Base-by-base conservation (phyloP, 331 rosid species). In the Pyracantha coccinea region DNA sequence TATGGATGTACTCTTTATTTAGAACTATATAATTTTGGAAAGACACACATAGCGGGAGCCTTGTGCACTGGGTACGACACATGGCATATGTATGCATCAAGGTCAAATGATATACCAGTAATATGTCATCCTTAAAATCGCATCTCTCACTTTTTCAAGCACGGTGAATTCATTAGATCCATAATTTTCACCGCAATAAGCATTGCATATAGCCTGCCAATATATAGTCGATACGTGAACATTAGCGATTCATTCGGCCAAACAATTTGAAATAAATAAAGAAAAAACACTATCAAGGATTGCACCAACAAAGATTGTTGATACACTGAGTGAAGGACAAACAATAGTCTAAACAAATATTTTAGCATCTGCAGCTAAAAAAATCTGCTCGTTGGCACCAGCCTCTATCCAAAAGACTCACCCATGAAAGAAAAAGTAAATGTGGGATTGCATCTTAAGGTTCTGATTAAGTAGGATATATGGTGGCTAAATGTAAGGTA, bases 41-140 rank as follows among this genome's bases (percentile, higher is more conserved):
- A 38, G 19, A 44, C 50, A n/a, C n/a, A n/a, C n/a, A n/a, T n/a
- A n/a, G n/a, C n/a, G n/a, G n/a, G n/a, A n/a, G n/a, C n/a, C n/a
- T n/a, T n/a, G n/a, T n/a, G n/a, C n/a, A n/a, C n/a, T n/a, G n/a
- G n/a, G n/a, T n/a, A n/a, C n/a, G n/a, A 62, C 72, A 60, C 28
- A 45, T 31, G 68, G 31, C 63, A 45, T 8, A 64, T 52, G 69
- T 28, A 60, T 33, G 74, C 74, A 65, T 47, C 32, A 66, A 76
- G 54, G 73, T 53, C 58, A 68, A 60, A 71, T 32, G 66, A 63
- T 73, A 9, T 93, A 93, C 96, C 98, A 93, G 94, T 93, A 93
- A 82, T 89, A 91, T 72, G 94, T 82, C 96, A 91, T 91, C 92
- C 92, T 88, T 81, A 91, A 80, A 79, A 93, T 88, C 68, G 98